Base-by-base conservation (phyloP, 148 eudicot genomes). In the Rhododendron ovatum region DNA sequence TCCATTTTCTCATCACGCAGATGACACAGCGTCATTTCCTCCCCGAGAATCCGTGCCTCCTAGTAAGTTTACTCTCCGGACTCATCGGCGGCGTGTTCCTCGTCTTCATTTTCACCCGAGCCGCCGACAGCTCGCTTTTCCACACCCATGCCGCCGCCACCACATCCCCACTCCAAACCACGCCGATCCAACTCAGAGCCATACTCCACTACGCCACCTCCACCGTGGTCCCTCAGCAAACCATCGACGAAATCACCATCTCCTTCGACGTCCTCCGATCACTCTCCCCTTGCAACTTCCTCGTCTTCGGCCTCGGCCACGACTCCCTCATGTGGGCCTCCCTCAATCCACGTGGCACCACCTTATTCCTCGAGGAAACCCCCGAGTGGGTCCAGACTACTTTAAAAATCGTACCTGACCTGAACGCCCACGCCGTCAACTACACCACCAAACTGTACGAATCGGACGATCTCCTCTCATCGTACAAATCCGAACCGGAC, bases 341-440 rank as follows among this genome's bases (percentile, higher is more conserved):
- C 0, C 77, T 92, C 43, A 92, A 92, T 71, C 78, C 88, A 35
- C 78, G 86, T 47, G 94, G 94, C 80, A 88, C 47, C 37, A 92
- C 93, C 5, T 59, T 92, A 14, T 92, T 92, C 90, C 93, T 92
- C 35, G 94, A 92, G 84, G 94, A 92, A 81, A 92, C 69, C 88
- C 88, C 13, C 65, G 22, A 24, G 78, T 92, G 94, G 94, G 85
- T 92, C 83, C 80, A 89, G 47, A 43, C 83, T 1, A 82, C 91
- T 43, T 50, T 88, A 7, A 55, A 84, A 39, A 76, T 78, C 73
- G 83, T 88, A 12, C 90, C 93, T 0, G 74, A 37, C 30, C 88
- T 92, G 26, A 41, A 45, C 3, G 91, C 93, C 10, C 69, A 82
- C 78, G 84, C 87, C 33, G 92, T 92, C 51, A 71, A 45, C 15